These are phyloP conservation scores for Teunomyces gatunensis DNA, from an alignment of 805 yeast species.

Conservation along the genomic window DNA sequence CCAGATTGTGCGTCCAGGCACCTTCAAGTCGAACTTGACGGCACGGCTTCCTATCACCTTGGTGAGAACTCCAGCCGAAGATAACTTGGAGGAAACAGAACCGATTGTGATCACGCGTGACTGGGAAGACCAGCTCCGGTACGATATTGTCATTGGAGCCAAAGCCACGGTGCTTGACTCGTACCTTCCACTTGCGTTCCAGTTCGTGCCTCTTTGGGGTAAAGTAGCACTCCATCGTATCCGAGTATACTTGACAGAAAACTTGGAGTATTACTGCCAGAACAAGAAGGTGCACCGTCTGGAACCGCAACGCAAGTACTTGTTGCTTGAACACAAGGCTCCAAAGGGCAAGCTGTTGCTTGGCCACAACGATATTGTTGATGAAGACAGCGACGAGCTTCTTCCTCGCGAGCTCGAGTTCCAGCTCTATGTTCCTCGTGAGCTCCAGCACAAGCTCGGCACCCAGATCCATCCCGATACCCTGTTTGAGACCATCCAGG, in stretches of 20 bases:
- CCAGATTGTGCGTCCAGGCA: constrained; percentile 69
- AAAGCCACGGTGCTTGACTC: constrained; percentile 84
- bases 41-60: constrained; percentile 65
- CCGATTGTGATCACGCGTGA: constrained; percentile 88
- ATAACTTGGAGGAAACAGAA: constrained; percentile 82
- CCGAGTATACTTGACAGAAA: constrained; percentile 82
- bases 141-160: constrained; percentile 88
- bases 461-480: constrained; percentile 77
- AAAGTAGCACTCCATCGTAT: constrained; percentile 85
- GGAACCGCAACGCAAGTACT: constrained; percentile 82
- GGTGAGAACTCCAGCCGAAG: constrained; percentile 74
- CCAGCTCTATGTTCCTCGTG: constrained; percentile 79
- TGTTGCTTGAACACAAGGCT: constrained; percentile 80
- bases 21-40: constrained; percentile 74
- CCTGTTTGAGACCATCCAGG: constrained; percentile 70
- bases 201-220: constrained; percentile 75
- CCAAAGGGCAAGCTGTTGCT: constrained; percentile 46
- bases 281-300: constrained; percentile 85
- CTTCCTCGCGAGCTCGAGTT: constrained; percentile 80
- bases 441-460: constrained; percentile 51
- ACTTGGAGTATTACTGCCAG: constrained; percentile 83
- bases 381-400: constrained; percentile 47
- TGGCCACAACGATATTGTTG: constrained; percentile 33
- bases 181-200: constrained; percentile 77
- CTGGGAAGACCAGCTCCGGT: constrained; percentile 91